Evolutionary conservation across 2,329 filamentous ascomycete genomes (phyloP).

Genomic region (Neopestalotiopsis rosae): DNA sequence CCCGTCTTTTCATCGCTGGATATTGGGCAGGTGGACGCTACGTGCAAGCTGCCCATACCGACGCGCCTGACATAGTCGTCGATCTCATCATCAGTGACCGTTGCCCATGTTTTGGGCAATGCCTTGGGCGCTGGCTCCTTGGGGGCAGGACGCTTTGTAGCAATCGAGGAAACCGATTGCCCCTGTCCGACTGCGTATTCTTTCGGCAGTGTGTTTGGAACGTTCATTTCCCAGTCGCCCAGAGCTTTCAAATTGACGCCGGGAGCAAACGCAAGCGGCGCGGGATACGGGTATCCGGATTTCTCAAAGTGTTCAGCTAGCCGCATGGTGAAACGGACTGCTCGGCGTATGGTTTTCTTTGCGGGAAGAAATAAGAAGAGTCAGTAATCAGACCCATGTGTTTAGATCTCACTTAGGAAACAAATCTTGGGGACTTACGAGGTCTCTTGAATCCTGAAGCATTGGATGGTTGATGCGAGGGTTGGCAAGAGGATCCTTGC

Average conservation of each 20-base stretch:
- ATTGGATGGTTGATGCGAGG: slow-evolving; percentile 15
- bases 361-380: background rate
- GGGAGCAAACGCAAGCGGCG: slow-evolving; percentile 18
- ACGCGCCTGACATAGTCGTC: slow-evolving; percentile 18
- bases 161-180: background rate
- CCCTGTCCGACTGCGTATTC: background rate
- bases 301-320: slow-evolving; percentile 19
- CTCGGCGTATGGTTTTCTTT: background rate
- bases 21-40: slow-evolving; percentile 16
- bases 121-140: background rate
- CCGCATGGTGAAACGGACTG: slow-evolving; percentile 20
- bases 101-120: background rate
- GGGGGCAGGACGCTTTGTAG: background rate
- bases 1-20: slow-evolving; percentile 6
- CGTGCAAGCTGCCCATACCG: slow-evolving; percentile 18
- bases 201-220: background rate
- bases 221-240: background rate
- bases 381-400: background rate
- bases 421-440: background rate
- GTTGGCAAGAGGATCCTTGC: slow-evolving; percentile 16
- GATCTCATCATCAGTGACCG: slow-evolving; percentile 20
- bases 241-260: slow-evolving; percentile 6
- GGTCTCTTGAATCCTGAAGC: background rate
- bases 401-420: background rate
- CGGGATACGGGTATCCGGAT: slow-evolving; percentile 20